Conservation (phyloP, 2,329 filamentous ascomycete genomes). For the Aspergillus alliaceus region DNA sequence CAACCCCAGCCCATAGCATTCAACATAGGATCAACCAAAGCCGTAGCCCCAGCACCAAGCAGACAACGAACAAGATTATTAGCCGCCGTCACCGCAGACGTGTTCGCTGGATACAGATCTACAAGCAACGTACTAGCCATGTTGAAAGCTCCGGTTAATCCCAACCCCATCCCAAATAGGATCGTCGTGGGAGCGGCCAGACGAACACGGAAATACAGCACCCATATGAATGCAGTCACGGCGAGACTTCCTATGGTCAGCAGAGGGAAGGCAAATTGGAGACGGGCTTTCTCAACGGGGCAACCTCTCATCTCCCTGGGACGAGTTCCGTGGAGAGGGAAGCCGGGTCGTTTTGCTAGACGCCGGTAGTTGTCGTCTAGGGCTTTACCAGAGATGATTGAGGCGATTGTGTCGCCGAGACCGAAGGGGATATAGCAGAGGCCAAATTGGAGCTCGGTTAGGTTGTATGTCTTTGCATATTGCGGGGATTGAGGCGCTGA, state of each 20-base stretch:
- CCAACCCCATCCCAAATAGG: slow-evolving; percentile 39
- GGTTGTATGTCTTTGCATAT: slow-evolving; percentile 38
- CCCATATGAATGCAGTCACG: slow-evolving; percentile 41
- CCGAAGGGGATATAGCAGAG: slow-evolving; percentile 44
- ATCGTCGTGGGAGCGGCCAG: slow-evolving; percentile 39
- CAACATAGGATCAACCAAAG: slow-evolving; percentile 45
- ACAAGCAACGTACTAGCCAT: slow-evolving; percentile 49
- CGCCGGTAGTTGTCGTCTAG: slow-evolving; percentile 25
- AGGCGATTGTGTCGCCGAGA: slow-evolving; percentile 20
- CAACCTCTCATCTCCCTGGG: slow-evolving; percentile 9
- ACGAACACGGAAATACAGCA: slow-evolving; percentile 33
- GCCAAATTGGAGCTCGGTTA: slow-evolving; percentile 42
- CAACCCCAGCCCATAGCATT: not conserved
- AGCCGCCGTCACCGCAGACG: slow-evolving; percentile 45
- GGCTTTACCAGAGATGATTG: slow-evolving; percentile 16
- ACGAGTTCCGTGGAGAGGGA: slow-evolving; percentile 1
- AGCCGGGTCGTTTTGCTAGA: slow-evolving; percentile 5
- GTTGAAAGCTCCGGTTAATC: slow-evolving; percentile 44
- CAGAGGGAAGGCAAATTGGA: slow-evolving; percentile 21
- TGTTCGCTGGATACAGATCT: slow-evolving; percentile 43
- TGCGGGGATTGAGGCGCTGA: slow-evolving; percentile 40
- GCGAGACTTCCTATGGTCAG: slow-evolving; percentile 16
- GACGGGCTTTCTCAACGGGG: slow-evolving; percentile 23
- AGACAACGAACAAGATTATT: slow-evolving; percentile 47
- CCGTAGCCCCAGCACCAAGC: slow-evolving; percentile 45